A percentile compares a stretch with the other conserved stretches of the same genome.
These are phyloP conservation scores for Cladosporium sphaerospermum DNA, from an alignment of 2,329 filamentous ascomycete species.

Conservation along the genomic window DNA sequence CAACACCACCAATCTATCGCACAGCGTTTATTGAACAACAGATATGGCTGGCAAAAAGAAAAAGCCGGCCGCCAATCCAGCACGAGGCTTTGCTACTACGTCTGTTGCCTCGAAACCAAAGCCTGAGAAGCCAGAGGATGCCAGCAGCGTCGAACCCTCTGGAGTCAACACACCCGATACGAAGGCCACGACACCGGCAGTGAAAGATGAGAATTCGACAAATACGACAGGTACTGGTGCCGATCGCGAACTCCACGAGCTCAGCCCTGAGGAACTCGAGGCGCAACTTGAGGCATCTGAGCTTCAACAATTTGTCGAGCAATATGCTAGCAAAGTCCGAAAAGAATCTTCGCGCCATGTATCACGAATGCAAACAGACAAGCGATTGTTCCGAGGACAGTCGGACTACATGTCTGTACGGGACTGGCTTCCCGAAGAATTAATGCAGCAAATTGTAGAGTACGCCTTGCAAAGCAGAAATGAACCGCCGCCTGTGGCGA, in stretches of 20 bases:
- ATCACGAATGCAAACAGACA: constrained; percentile 74
- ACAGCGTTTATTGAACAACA: background rate
- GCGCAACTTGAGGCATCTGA: constrained; percentile 84
- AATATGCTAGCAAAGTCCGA: constrained; percentile 69
- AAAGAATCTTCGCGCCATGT: constrained; percentile 73
- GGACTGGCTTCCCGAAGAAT: constrained; percentile 74
- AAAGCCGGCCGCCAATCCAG: constrained; percentile 80
- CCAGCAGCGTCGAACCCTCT: constrained; percentile 23
- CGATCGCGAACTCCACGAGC: constrained; percentile 40
- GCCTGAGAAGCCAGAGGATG: constrained; percentile 34
- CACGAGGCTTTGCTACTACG: constrained; percentile 87
- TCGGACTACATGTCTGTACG: constrained; percentile 64
- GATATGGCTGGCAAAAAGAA: constrained; percentile 67
- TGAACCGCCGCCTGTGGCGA: constrained; percentile 38
- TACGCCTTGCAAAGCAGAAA: constrained; percentile 50
- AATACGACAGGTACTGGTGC: constrained; percentile 8
- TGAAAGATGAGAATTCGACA: background rate
- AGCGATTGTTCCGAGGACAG: constrained; percentile 71
- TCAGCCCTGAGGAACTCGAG: constrained; percentile 85
- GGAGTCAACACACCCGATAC: constrained; percentile 24
- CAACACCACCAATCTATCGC: background rate
- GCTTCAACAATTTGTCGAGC: constrained; percentile 80
- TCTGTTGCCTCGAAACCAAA: constrained; percentile 71
- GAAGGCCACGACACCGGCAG: constrained; percentile 2
- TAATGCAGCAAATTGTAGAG: constrained; percentile 71